Conservation (phyloP, 768 basidiomycete genomes). For the Phlebiopsis gigantea region DNA sequence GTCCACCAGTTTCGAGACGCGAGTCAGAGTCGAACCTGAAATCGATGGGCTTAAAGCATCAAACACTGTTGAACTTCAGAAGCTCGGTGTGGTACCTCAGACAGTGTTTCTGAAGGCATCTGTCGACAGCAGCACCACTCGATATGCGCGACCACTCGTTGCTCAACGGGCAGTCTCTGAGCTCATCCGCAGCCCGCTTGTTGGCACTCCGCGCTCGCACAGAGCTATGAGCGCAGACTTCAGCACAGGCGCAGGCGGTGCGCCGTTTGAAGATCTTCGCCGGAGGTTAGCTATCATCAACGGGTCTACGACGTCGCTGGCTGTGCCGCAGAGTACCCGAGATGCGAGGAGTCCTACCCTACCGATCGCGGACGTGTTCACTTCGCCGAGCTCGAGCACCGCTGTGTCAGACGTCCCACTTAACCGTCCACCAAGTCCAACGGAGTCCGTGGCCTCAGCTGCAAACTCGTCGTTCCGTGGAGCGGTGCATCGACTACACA, state of each 20-base stretch:
- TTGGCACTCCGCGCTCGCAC: constrained; percentile 43
- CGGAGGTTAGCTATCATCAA: constrained; percentile 73
- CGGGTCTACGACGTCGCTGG: constrained; percentile 61
- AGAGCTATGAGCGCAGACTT: constrained; percentile 46
- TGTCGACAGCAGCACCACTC: constrained; percentile 31
- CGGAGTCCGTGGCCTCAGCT: constrained; percentile 75
- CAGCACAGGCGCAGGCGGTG: constrained; percentile 35
- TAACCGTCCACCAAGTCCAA: constrained; percentile 72
- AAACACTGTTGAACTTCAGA: constrained; percentile 74
- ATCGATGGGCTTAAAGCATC: constrained; percentile 57
- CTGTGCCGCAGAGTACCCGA: constrained; percentile 37
- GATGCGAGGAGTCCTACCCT: constrained; percentile 40
- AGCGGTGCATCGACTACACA: constrained; percentile 56
- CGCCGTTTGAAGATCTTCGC: constrained; percentile 75
- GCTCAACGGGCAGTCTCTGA: constrained; percentile 17
- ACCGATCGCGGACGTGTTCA: constrained; percentile 25
- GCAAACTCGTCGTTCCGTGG: constrained; percentile 53
- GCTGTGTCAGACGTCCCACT: constrained; percentile 24
- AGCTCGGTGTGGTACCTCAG: constrained; percentile 84
- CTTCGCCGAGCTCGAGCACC: constrained; percentile 15
- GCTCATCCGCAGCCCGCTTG: constrained; percentile 34
- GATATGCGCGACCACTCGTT: constrained; percentile 33
- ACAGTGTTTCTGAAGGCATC: constrained; percentile 76
- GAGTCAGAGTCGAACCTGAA: constrained; percentile 58
- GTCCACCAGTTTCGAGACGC: constrained; percentile 55